Percentiles rank a stretch among this genome's conserved stretches.
Conservation (phyloP, 2,329 filamentous ascomycete species). For the Alternaria sp. region DNA sequence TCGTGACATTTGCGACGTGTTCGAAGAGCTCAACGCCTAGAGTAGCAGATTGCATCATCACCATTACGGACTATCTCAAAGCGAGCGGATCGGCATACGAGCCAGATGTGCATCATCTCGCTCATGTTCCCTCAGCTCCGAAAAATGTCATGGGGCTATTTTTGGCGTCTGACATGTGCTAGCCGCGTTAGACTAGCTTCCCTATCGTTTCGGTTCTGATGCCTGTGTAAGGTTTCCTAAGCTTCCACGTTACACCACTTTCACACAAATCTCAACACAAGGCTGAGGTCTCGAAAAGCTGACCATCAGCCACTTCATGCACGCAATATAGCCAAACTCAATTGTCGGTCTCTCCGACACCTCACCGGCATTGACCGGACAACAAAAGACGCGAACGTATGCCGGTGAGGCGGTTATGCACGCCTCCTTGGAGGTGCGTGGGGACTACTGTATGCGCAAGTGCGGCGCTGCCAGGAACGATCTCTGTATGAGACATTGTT, state of each 20-base stretch:
- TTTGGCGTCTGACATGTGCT: conserved; percentile 18
- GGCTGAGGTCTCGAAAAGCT: not conserved
- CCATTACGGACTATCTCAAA: not conserved
- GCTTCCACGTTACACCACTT: conserved; percentile 10
- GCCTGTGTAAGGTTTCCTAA: conserved; percentile 9
- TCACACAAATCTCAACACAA: not conserved
- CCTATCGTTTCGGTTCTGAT: conserved; percentile 6
- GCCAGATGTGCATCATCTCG: not conserved
- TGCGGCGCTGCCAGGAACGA: conserved; percentile 1
- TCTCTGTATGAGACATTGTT: not conserved
- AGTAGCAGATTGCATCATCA: not conserved
- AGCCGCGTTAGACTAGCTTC: not conserved
- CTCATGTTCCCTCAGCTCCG: conserved; percentile 14
- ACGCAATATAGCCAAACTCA: not conserved
- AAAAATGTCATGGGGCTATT: conserved; percentile 17
- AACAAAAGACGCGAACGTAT: not conserved
- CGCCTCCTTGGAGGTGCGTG: not conserved
- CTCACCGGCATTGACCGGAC: not conserved
- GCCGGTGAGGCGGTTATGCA: conserved; percentile 5
- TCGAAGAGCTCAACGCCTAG: not conserved
- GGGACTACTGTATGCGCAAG: not conserved
- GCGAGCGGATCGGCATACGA: not conserved
- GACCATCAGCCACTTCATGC: not conserved
- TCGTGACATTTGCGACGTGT: not conserved
- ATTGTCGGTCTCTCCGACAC: not conserved